phyloP scores from a whole-genome alignment of 805 yeast genomes.

The Grigorovia transvaalensis region DNA sequence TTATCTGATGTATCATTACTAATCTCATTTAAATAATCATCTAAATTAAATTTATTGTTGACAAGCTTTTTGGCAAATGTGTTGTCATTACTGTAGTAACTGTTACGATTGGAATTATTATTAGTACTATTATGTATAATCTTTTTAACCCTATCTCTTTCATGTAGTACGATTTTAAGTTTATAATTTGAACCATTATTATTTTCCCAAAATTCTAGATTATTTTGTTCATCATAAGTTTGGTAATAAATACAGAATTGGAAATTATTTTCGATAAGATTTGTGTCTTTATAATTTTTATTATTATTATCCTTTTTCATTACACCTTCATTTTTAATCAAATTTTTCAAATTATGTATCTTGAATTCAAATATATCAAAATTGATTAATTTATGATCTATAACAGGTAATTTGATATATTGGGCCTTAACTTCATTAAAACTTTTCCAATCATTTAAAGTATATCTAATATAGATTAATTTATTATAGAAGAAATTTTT shows the following conservation, averaged over 20 bases:
- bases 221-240: conserved; percentile 10
- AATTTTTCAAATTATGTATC: conserved; percentile 12
- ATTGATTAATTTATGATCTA: conserved; percentile 1
- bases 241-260: conserved; percentile 25
- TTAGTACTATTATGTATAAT: neutral
- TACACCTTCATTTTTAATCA: conserved; percentile 1
- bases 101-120: neutral
- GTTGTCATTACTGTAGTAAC: neutral
- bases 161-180: conserved; percentile 10
- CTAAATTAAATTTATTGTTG: neutral
- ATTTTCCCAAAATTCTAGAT: conserved; percentile 24
- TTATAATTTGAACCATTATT: conserved; percentile 21
- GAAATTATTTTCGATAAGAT: conserved; percentile 6
- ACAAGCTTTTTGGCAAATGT: neutral
- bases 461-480: conserved; percentile 57
- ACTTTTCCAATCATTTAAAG: conserved; percentile 72
- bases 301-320: neutral
- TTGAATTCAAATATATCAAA: conserved; percentile 24
- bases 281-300: conserved; percentile 1
- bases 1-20: neutral
- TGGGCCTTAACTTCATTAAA: conserved; percentile 25
- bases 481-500: conserved; percentile 64
- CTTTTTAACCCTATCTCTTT: neutral
- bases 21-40: neutral
- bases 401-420: conserved; percentile 17